phyloP scores from a whole-genome alignment of 257 asterid genomes.

The Solanum sitiens region DNA sequence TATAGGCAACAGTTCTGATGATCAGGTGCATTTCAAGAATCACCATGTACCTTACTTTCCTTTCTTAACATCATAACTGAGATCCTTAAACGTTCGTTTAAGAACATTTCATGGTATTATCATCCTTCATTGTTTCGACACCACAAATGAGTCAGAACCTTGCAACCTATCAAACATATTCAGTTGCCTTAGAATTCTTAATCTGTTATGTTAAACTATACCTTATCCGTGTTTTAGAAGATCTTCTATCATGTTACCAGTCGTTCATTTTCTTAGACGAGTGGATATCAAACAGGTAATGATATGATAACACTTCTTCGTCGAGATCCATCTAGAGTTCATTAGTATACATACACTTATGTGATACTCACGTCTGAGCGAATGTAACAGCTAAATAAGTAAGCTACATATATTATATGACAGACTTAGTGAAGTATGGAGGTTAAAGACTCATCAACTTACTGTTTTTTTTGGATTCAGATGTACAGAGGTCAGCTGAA shows the following conservation, averaged over 20 bases:
- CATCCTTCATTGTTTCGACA: background rate
- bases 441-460: background rate
- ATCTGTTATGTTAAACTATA: background rate
- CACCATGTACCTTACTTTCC: background rate
- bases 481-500: conserved; percentile 63
- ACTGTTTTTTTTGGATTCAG: conserved; percentile 21
- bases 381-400: background rate
- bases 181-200: background rate
- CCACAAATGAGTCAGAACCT: background rate
- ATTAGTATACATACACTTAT: background rate
- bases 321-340: background rate
- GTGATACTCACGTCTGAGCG: background rate
- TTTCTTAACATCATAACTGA: background rate
- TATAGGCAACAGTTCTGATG: conserved; percentile 50
- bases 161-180: background rate
- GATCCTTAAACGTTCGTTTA: background rate
- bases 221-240: background rate
- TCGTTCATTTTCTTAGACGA: background rate
- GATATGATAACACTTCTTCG: background rate
- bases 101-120: background rate
- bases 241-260: background rate
- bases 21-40: conserved; percentile 37
- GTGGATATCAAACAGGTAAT: background rate
- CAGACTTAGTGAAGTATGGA: background rate
- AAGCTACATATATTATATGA: background rate